Conservation (phyloP, 1,139 yeast species). For the Komagataea norvegica region DNA sequence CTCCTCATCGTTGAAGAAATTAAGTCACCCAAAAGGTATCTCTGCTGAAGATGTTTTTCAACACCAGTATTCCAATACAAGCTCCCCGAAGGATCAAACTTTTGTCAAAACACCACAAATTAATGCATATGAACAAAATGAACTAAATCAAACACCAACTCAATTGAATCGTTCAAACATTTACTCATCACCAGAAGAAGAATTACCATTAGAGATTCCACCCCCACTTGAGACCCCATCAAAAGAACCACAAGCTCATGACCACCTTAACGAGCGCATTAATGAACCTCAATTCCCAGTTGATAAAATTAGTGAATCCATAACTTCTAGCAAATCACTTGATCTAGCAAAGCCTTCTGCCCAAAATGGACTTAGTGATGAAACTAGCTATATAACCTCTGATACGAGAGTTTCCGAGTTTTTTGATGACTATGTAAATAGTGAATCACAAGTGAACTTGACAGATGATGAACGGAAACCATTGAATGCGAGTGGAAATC, state of each 20-base stretch:
- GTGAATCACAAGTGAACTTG: constrained; percentile 7
- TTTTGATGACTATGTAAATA: constrained; percentile 22
- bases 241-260: neutral
- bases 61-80: constrained; percentile 8
- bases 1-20: neutral
- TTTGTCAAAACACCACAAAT: neutral
- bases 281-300: too few relatives aligned
- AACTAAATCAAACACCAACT: neutral
- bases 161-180: neutral
- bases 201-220: constrained; percentile 23
- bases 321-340: neutral
- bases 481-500: too few relatives aligned
- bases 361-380: constrained; percentile 1
- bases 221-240: constrained; percentile 17
- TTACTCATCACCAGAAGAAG: constrained; percentile 20
- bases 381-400: constrained; percentile 10
- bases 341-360: neutral
- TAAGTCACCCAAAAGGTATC: constrained; percentile 3
- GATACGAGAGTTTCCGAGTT: constrained; percentile 24
- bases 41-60: constrained; percentile 26
- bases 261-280: too few relatives aligned
- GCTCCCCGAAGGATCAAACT: constrained; percentile 1
- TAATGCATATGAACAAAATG: neutral
- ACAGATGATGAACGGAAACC: constrained; percentile 6
- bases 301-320: neutral